These are phyloP conservation scores for Fraxinus floribunda DNA, from an alignment of 305 asterid genomes.

Conservation along the genomic window DNA sequence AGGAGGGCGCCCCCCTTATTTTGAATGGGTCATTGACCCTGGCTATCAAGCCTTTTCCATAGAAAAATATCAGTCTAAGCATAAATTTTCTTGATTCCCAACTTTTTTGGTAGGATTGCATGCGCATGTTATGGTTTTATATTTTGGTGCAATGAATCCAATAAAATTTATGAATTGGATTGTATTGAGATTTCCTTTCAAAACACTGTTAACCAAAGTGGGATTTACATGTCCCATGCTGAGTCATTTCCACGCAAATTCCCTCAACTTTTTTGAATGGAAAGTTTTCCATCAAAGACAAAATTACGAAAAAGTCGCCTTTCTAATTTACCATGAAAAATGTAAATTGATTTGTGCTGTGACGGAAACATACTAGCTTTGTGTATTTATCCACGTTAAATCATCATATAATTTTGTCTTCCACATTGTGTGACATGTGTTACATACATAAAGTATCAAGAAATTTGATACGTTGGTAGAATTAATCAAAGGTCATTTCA, in stretches of 20 bases:
- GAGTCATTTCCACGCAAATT: slow-evolving; percentile 60
- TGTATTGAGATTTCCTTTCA: no score
- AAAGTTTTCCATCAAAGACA: slow-evolving; percentile 13
- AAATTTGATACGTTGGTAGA: not conserved
- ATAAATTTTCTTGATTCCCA: slow-evolving; percentile 1
- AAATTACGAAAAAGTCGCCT: slow-evolving; percentile 17
- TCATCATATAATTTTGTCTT: not conserved
- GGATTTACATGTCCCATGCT: slow-evolving; percentile 31
- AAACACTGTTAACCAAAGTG: not conserved
- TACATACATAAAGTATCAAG: not conserved
- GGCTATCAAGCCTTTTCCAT: not conserved
- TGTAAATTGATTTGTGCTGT: slow-evolving; percentile 14
- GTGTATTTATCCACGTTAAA: not conserved
- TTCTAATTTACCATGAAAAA: slow-evolving; percentile 15
- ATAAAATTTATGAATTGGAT: not conserved
- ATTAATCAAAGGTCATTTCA: not conserved
- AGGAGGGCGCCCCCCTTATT: no score
- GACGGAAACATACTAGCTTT: not conserved
- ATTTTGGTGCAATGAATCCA: not conserved
- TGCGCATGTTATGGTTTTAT: slow-evolving; percentile 17
- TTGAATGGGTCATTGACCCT: no score
- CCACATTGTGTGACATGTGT: not conserved
- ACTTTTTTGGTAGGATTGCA: slow-evolving; percentile 28
- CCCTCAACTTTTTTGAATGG: slow-evolving; percentile 12
- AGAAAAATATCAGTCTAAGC: not conserved